Conservation (phyloP, 1,284 basidiomycete genomes). For the Vanrija pseudolonga region DNA sequence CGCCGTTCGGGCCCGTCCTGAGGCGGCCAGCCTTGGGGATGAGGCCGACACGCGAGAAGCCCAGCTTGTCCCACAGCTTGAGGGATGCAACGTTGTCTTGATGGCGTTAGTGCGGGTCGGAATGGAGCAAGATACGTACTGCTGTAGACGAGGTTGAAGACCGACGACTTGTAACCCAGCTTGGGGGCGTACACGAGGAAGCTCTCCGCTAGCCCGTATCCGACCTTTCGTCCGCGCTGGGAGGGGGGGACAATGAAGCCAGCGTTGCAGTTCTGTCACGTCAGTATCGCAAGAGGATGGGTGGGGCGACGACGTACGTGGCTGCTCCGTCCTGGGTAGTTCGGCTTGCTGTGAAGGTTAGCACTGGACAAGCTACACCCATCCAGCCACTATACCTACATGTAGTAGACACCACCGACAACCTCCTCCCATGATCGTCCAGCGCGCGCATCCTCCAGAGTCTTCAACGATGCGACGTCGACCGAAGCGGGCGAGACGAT, state of each 20-base stretch:
- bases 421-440: constrained; percentile 61
- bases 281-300: background rate
- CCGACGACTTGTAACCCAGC: constrained; percentile 72
- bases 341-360: constrained; percentile 66
- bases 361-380: constrained; percentile 1
- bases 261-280: constrained; percentile 51
- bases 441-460: constrained; percentile 34
- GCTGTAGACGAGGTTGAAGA: constrained; percentile 90
- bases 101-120: background rate
- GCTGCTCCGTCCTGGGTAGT: constrained; percentile 87
- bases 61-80: constrained; percentile 79
- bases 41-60: constrained; percentile 74
- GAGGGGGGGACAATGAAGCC: constrained; percentile 77
- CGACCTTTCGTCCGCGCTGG: constrained; percentile 68
- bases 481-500: constrained; percentile 49
- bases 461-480: constrained; percentile 17
- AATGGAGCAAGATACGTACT: constrained; percentile 56
- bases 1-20: constrained; percentile 57
- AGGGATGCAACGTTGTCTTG: constrained; percentile 52
- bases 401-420: constrained; percentile 78
- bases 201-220: constrained; percentile 68
- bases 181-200: constrained; percentile 75
- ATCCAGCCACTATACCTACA: constrained; percentile 47
- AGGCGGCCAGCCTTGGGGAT: constrained; percentile 83
- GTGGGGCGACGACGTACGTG: constrained; percentile 61